Conservation (phyloP, 1,284 basidiomycete genomes). For the Cutaneotrichosporon cutaneum region DNA sequence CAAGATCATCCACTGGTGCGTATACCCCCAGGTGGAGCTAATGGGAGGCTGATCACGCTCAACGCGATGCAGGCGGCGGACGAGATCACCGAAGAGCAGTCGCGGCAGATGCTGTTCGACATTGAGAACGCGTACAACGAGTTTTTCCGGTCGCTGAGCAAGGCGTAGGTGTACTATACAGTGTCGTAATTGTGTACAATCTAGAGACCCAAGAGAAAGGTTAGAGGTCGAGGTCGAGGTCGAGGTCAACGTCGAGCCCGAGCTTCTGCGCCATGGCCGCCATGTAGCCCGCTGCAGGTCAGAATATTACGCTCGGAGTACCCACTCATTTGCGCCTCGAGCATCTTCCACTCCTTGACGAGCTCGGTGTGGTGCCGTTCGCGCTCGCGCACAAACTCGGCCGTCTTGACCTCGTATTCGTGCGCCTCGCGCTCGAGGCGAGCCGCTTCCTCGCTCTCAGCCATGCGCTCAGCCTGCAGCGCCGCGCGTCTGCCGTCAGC, state of each 20-base stretch:
- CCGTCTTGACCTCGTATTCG: constrained; percentile 11
- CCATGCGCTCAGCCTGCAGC: constrained; percentile 15
- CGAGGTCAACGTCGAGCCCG: constrained; percentile 13
- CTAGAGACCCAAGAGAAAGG: neutral
- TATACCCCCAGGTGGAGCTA: constrained; percentile 33
- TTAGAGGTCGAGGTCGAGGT: constrained; percentile 2
- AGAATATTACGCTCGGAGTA: constrained; percentile 55
- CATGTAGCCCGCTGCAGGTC: constrained; percentile 48
- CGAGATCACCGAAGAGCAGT: constrained; percentile 93
- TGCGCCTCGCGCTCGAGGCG: constrained; percentile 9
- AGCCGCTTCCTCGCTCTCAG: constrained; percentile 2
- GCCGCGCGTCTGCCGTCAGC: constrained; percentile 1
- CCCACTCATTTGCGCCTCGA: constrained; percentile 63
- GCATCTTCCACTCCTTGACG: constrained; percentile 33
- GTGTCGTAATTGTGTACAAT: constrained; percentile 8
- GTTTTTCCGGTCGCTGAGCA: constrained; percentile 78
- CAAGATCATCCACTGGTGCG: constrained; percentile 85
- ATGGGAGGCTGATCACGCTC: constrained; percentile 83
- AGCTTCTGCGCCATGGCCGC: constrained; percentile 47
- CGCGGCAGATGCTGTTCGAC: constrained; percentile 89
- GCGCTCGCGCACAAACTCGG: constrained; percentile 9
- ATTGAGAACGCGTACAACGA: constrained; percentile 95
- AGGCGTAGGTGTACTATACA: constrained; percentile 9
- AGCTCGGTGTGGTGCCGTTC: constrained; percentile 27
- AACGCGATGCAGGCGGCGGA: constrained; percentile 97